Conservation (phyloP, 1,284 basidiomycete genomes). For the Microbotryum intermedium region DNA sequence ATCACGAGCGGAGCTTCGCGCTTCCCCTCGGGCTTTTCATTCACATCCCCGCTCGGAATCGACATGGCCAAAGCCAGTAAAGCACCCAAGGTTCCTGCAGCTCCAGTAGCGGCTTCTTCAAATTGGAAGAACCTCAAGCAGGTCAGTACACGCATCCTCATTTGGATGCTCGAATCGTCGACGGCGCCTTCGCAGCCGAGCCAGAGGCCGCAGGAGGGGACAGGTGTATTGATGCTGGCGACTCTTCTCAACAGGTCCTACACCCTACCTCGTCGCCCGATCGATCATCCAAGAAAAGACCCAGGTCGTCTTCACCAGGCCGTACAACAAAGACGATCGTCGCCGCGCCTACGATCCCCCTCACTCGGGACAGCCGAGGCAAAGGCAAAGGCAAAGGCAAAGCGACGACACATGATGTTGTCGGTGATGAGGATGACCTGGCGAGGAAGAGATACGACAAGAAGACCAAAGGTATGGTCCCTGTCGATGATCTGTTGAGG, state of each 20-base stretch:
- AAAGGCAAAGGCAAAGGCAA: slow-evolving; percentile 24
- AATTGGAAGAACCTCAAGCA: slow-evolving; percentile 27
- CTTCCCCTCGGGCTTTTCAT: too few relatives aligned
- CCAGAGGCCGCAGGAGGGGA: too few relatives aligned
- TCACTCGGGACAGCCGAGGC: neutral
- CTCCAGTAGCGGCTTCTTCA: slow-evolving; percentile 9
- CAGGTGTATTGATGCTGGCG: neutral
- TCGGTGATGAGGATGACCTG: neutral
- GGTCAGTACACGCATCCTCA: neutral
- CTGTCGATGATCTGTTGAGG: slow-evolving; percentile 20
- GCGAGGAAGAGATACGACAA: neutral
- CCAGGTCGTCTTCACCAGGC: slow-evolving; percentile 7
- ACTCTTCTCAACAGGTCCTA: slow-evolving; percentile 8
- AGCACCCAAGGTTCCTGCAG: neutral
- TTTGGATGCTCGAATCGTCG: too few relatives aligned
- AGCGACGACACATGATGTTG: neutral
- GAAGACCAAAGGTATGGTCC: slow-evolving; percentile 9
- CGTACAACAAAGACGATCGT: slow-evolving; percentile 5
- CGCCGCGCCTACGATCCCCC: neutral
- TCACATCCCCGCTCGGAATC: too few relatives aligned
- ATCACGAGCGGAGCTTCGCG: too few relatives aligned
- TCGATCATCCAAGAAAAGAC: neutral
- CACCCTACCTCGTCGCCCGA: neutral
- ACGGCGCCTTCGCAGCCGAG: neutral
- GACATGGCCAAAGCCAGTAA: too few relatives aligned